These are phyloP conservation scores for Elsinoe fawcettii DNA, from an alignment of 2,329 filamentous ascomycete species.

Conservation along the genomic window DNA sequence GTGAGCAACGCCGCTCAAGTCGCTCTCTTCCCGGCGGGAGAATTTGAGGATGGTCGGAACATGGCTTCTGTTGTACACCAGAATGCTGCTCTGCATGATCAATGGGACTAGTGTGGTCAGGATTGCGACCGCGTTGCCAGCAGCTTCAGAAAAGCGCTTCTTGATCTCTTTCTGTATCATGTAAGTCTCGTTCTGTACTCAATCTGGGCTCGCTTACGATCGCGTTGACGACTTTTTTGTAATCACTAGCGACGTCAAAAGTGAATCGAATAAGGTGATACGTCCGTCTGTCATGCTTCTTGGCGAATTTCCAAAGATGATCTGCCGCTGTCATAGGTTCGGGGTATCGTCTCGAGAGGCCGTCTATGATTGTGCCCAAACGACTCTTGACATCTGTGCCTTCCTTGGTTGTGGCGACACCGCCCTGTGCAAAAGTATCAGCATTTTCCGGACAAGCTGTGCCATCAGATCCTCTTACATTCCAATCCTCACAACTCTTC, in stretches of 20 bases:
- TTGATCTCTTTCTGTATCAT: constrained; percentile 62
- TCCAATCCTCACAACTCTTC: constrained; percentile 78
- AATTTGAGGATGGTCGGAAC: constrained; percentile 83
- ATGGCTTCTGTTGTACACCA: constrained; percentile 92
- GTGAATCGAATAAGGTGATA: constrained; percentile 86
- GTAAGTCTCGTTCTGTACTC: not conserved
- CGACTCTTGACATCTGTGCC: constrained; percentile 59
- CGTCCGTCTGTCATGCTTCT: constrained; percentile 77
- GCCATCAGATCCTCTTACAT: constrained; percentile 32
- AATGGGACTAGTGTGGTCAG: constrained; percentile 75
- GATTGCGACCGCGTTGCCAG: constrained; percentile 51
- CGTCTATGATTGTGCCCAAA: constrained; percentile 64
- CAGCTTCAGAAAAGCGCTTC: constrained; percentile 66
- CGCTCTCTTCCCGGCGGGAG: constrained; percentile 68
- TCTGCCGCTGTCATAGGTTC: constrained; percentile 63
- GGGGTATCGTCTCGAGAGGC: constrained; percentile 66
- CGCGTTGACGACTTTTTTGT: constrained; percentile 80
- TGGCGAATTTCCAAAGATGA: constrained; percentile 85
- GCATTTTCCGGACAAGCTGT: too few relatives aligned
- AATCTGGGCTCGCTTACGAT: constrained; percentile 38
- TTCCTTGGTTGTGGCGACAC: constrained; percentile 61
- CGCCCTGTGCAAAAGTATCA: constrained; percentile 41
- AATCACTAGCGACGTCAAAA: constrained; percentile 78
- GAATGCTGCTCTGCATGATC: constrained; percentile 71
- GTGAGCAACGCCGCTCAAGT: constrained; percentile 71